Conservation (phyloP, 106 monocot genomes). For the Posidonia australis region DNA sequence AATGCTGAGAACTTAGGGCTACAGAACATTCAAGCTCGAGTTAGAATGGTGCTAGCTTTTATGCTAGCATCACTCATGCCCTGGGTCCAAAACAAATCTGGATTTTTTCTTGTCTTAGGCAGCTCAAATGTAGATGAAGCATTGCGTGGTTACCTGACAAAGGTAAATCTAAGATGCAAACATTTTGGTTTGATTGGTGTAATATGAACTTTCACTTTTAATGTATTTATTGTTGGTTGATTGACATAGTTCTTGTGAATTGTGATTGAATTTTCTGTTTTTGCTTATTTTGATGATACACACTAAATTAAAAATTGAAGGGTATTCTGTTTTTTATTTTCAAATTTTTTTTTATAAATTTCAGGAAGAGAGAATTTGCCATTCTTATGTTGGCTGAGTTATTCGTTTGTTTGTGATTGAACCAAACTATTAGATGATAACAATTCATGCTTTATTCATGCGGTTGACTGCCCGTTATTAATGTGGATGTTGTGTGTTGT, state of each 20-base stretch:
- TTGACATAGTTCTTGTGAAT: background rate
- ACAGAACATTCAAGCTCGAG: conserved; percentile 99
- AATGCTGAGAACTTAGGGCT: conserved; percentile 77
- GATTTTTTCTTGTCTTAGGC: conserved; percentile 93
- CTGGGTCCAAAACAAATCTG: conserved; percentile 86
- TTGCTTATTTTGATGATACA: too few species aligned
- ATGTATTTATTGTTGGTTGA: background rate
- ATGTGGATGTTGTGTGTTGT: too few species aligned
- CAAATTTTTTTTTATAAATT: too few species aligned
- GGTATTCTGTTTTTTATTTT: too few species aligned
- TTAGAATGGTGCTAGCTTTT: conserved; percentile 95
- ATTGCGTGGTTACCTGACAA: conserved; percentile 95
- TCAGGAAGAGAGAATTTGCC: too few species aligned
- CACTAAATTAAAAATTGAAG: too few species aligned
- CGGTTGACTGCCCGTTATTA: too few species aligned
- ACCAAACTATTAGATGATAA: too few species aligned
- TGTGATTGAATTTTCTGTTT: too few species aligned
- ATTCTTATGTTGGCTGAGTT: too few species aligned
- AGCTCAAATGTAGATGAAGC: conserved; percentile 99
- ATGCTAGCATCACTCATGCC: conserved; percentile 99
- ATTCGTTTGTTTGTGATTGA: too few species aligned
- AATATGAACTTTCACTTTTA: background rate
- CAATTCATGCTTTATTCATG: too few species aligned
- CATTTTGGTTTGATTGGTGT: background rate
- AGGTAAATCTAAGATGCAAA: conserved; percentile 33